These are phyloP conservation scores for Candida ulmi DNA, from an alignment of 805 yeast species.

Conservation along the genomic window DNA sequence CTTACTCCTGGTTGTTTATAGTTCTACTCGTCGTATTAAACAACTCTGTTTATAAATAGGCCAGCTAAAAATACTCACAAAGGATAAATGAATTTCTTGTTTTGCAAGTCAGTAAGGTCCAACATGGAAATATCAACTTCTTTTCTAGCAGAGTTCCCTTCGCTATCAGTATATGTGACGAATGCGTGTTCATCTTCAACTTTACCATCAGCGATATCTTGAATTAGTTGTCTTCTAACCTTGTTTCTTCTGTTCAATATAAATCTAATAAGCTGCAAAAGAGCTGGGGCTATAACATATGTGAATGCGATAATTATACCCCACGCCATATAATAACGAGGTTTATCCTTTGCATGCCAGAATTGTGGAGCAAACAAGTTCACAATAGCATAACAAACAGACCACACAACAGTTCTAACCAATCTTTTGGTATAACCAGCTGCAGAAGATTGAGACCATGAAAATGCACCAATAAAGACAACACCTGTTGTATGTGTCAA, in stretches of 20 bases:
- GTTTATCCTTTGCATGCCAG: slow-evolving; percentile 34
- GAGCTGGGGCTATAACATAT: slow-evolving; percentile 29
- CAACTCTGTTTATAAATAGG: too few species aligned
- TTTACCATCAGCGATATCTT: slow-evolving; percentile 42
- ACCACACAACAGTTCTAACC: slow-evolving; percentile 30
- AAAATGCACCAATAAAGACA: slow-evolving; percentile 16
- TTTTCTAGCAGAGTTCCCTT: slow-evolving; percentile 31
- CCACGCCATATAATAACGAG: slow-evolving; percentile 39
- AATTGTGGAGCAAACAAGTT: slow-evolving; percentile 43
- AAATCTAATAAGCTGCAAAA: slow-evolving; percentile 29
- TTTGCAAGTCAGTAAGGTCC: slow-evolving; percentile 1
- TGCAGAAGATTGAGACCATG: slow-evolving; percentile 6
- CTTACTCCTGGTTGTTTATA: too few species aligned
- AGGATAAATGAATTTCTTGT: slow-evolving; percentile 1
- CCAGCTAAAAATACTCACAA: too few species aligned
- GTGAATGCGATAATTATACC: slow-evolving; percentile 41
- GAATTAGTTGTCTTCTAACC: slow-evolving; percentile 21
- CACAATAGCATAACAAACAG: slow-evolving; percentile 33
- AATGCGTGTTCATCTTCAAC: too few species aligned
- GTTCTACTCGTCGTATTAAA: too few species aligned
- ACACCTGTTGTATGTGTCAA: slow-evolving; percentile 29
- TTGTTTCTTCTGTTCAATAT: slow-evolving; percentile 34
- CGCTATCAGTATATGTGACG: neutral
- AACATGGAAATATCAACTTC: slow-evolving; percentile 1
- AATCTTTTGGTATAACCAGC: slow-evolving; percentile 39